Conservation (phyloP, 2,329 filamentous ascomycete genomes). For the Delphinella strobiligena region DNA sequence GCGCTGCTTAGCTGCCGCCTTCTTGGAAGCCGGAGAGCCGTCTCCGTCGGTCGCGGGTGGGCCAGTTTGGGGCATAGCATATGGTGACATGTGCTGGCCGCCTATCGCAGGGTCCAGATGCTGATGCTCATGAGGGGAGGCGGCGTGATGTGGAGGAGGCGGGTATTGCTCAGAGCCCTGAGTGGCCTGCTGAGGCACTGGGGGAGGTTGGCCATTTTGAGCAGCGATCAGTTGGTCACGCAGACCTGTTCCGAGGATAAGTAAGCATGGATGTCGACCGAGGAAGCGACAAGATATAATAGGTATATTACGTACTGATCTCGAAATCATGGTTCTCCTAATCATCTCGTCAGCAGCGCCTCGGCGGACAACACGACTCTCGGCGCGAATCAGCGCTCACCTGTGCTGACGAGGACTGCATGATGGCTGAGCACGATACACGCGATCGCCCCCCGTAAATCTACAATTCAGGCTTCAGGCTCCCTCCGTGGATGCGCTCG, state of each 20-base stretch:
- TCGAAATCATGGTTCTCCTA: constrained; percentile 22
- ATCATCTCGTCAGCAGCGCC: constrained; percentile 8
- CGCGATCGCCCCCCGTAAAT: no score
- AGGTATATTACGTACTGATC: constrained; percentile 27
- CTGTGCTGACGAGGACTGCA: no score
- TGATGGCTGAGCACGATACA: no score
- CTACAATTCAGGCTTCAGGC: no score
- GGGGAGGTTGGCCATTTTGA: constrained; percentile 29
- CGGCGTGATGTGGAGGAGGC: constrained; percentile 24
- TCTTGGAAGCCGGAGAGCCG: not conserved
- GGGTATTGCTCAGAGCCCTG: constrained; percentile 24
- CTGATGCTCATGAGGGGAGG: constrained; percentile 22
- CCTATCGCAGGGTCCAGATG: constrained; percentile 11
- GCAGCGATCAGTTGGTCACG: constrained; percentile 51
- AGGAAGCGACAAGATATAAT: constrained; percentile 2
- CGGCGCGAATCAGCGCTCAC: not conserved
- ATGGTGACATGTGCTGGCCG: constrained; percentile 1
- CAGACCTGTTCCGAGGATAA: constrained; percentile 34
- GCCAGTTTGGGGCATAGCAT: constrained; percentile 2
- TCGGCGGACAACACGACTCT: no score
- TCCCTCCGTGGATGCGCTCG: no score
- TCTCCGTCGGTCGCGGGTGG: not conserved
- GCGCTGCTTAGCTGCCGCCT: constrained; percentile 38
- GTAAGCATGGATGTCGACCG: not conserved
- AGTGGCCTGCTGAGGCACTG: constrained; percentile 25